These are phyloP conservation scores for Lactarius tabidus DNA, from an alignment of 768 basidiomycete genomes.

Conservation along the genomic window DNA sequence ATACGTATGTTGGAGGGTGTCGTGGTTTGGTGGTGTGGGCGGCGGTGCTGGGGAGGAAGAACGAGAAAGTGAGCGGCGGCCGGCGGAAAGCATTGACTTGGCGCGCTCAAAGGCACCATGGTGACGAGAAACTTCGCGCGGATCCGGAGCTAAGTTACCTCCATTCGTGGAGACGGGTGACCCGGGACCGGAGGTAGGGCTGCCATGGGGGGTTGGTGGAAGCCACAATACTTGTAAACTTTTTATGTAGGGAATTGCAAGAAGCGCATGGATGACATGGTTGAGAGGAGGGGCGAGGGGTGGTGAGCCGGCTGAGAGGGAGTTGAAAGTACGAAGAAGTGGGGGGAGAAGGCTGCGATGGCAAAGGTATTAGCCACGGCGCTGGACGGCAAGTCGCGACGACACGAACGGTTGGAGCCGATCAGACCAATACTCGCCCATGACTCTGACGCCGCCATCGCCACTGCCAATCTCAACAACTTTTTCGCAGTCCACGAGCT, in stretches of 20 bases:
- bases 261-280: conserved; percentile 77
- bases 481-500: conserved; percentile 23
- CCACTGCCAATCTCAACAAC: conserved; percentile 15
- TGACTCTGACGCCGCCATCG: conserved; percentile 39
- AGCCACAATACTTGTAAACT: conserved; percentile 62
- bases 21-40: conserved; percentile 33
- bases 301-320: conserved; percentile 57
- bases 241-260: conserved; percentile 66
- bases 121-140: conserved; percentile 26
- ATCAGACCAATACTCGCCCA: conserved; percentile 73
- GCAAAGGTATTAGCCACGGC: conserved; percentile 3
- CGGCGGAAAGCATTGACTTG: conserved; percentile 49
- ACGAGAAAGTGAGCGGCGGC: conserved; percentile 41
- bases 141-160: conserved; percentile 18
- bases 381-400: background rate
- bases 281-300: conserved; percentile 71
- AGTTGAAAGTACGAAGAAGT: conserved; percentile 64
- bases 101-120: conserved; percentile 49
- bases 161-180: conserved; percentile 28
- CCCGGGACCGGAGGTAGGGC: conserved; percentile 34
- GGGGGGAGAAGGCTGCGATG: conserved; percentile 50
- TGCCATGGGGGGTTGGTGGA: conserved; percentile 32
- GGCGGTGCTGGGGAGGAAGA: conserved; percentile 44
- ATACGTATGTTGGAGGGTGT: conserved; percentile 60
- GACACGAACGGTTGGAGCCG: conserved; percentile 59